Evolutionary conservation across 1,139 yeast species (phyloP).

Genomic region (Taphrina flavorubra): DNA sequence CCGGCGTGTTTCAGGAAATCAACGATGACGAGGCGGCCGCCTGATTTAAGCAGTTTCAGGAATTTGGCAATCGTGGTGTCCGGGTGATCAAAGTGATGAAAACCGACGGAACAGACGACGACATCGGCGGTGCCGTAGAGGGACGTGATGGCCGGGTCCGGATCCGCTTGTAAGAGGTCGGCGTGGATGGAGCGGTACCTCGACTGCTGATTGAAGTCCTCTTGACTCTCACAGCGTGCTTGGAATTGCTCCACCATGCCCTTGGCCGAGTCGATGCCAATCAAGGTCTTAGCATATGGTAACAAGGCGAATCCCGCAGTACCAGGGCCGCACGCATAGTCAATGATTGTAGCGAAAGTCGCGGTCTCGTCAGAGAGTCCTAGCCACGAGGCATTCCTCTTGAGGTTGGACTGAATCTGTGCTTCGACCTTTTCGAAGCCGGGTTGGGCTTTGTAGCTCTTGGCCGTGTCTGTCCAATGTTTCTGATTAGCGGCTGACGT

Average conservation of each 20-base stretch:
- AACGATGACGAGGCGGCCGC: slow-evolving; percentile 33
- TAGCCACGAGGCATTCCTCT: slow-evolving; percentile 16
- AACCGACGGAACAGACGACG: slow-evolving; percentile 19
- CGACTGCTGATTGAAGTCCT: background rate
- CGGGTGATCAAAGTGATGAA: slow-evolving; percentile 33
- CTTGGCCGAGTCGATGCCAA: slow-evolving; percentile 25
- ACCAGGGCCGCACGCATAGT: slow-evolving; percentile 38
- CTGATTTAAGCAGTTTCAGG: slow-evolving; percentile 2
- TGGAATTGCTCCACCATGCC: slow-evolving; percentile 25
- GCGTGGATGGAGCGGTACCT: slow-evolving; percentile 5
- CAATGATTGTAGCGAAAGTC: background rate
- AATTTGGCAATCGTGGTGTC: slow-evolving; percentile 13
- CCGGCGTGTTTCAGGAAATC: slow-evolving; percentile 26
- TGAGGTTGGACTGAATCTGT: slow-evolving; percentile 4
- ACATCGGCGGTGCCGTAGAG: slow-evolving; percentile 15
- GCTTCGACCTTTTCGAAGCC: slow-evolving; percentile 5
- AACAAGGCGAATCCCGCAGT: slow-evolving; percentile 10
- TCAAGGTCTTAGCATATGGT: slow-evolving; percentile 6
- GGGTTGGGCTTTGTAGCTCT: background rate
- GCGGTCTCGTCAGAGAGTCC: background rate
- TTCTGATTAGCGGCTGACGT: slow-evolving; percentile 16
- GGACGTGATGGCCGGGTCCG: background rate
- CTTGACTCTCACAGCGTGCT: background rate
- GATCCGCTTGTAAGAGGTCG: slow-evolving; percentile 2
- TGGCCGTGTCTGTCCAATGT: slow-evolving; percentile 11